Percentiles rank a stretch among this genome's conserved stretches.
These are phyloP conservation scores for Neurospora africana DNA, from an alignment of 495 filamentous ascomycete species.

Conservation along the genomic window DNA sequence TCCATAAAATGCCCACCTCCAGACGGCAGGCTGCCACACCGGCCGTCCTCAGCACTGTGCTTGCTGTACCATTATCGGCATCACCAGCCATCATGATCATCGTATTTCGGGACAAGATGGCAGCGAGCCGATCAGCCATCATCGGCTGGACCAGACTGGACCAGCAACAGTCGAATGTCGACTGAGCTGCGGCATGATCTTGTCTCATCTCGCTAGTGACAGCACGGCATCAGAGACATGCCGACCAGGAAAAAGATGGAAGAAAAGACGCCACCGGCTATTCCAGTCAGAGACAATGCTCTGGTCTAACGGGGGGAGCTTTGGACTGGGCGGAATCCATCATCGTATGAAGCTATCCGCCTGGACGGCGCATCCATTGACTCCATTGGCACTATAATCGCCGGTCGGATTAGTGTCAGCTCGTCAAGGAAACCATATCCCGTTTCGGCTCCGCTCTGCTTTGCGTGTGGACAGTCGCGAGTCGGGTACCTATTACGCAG, in stretches of 20 bases:
- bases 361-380: background rate
- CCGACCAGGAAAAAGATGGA: background rate
- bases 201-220: background rate
- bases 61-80: background rate
- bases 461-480: background rate
- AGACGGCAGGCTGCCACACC: background rate
- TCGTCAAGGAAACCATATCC: background rate
- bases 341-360: background rate
- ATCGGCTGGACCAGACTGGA: background rate
- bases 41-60: background rate
- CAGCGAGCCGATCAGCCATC: background rate
- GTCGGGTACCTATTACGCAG: background rate
- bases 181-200: background rate
- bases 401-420: background rate
- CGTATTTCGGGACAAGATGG: background rate
- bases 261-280: background rate
- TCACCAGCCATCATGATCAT: background rate
- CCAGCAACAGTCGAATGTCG: background rate
- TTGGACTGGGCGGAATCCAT: background rate
- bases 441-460: background rate
- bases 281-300: background rate
- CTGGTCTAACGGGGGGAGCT: background rate
- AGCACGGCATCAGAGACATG: background rate
- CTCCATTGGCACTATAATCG: background rate
- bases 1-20: background rate